Percentiles rank a stretch among this genome's conserved stretches.
Evolutionary conservation across 768 basidiomycete species (phyloP).

Genomic region (Austroboletus festivus): DNA sequence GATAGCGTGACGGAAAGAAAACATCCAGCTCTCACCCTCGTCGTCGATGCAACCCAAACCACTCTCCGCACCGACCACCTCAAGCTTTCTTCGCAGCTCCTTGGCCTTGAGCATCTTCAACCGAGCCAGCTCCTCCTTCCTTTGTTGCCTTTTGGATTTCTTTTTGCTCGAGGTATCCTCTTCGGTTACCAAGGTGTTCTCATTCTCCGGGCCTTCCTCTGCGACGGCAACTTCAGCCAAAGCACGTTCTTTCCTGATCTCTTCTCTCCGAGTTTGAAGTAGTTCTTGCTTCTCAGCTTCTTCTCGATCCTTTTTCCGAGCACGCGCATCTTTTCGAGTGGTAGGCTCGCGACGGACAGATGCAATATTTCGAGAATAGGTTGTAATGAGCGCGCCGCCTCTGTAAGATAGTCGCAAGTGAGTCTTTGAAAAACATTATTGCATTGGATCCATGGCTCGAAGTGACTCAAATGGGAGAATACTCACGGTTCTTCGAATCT

Average conservation of each 20-base stretch:
- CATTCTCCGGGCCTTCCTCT: conserved; percentile 64
- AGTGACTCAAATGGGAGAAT: background rate
- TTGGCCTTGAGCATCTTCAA: conserved; percentile 83
- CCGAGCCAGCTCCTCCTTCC: conserved; percentile 74
- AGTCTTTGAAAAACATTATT: background rate
- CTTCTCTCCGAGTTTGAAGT: conserved; percentile 77
- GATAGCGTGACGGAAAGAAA: no score
- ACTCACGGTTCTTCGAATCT: conserved; percentile 94
- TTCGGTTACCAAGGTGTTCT: background rate
- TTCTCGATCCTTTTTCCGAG: conserved; percentile 72
- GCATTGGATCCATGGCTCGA: no score
- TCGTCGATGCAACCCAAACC: conserved; percentile 41
- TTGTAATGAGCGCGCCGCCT: conserved; percentile 58
- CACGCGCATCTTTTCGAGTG: conserved; percentile 80
- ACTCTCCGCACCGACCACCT: conserved; percentile 67
- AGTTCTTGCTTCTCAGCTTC: conserved; percentile 61
- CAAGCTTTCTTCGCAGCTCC: conserved; percentile 73
- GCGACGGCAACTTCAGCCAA: conserved; percentile 65
- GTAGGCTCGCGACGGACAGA: conserved; percentile 73
- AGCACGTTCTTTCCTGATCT: conserved; percentile 70
- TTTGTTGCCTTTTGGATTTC: conserved; percentile 20
- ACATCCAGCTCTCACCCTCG: conserved; percentile 24
- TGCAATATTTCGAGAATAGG: conserved; percentile 73
- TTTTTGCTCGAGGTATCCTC: conserved; percentile 66
- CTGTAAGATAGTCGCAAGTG: conserved; percentile 35